Evolutionary conservation across 2,329 filamentous ascomycete genomes (phyloP).

Genomic region (Aschersonia sp.): DNA sequence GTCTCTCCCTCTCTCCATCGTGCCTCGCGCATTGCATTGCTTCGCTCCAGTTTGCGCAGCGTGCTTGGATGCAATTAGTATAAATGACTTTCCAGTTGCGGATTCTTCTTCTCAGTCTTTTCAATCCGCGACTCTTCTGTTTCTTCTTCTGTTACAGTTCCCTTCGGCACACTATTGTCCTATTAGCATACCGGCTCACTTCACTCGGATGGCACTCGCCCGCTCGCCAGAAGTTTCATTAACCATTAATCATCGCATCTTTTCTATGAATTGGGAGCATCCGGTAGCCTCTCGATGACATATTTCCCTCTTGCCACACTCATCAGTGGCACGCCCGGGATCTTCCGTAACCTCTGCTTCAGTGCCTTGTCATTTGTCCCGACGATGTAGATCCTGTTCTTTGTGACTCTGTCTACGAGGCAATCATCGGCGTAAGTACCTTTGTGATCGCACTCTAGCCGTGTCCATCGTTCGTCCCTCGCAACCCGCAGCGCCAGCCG

Average conservation of each 20-base stretch:
- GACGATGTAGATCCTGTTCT: conserved; percentile 65
- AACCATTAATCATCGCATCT: background rate
- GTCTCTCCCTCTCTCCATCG: too few relatives aligned
- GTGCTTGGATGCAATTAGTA: too few relatives aligned
- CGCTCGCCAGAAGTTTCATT: background rate
- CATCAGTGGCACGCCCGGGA: conserved; percentile 53
- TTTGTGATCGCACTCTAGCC: conserved; percentile 80
- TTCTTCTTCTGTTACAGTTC: too few relatives aligned
- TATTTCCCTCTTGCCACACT: conserved; percentile 83
- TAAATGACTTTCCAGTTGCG: too few relatives aligned
- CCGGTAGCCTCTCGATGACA: conserved; percentile 80
- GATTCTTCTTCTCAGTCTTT: too few relatives aligned
- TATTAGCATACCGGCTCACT: too few relatives aligned
- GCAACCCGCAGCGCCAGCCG: conserved; percentile 75
- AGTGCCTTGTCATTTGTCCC: conserved; percentile 67
- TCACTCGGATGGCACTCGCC: too few relatives aligned
- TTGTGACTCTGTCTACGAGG: conserved; percentile 58
- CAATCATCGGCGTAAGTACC: conserved; percentile 75
- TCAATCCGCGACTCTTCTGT: too few relatives aligned
- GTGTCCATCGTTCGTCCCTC: conserved; percentile 75
- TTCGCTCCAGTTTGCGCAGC: too few relatives aligned
- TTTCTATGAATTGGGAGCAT: conserved; percentile 48
- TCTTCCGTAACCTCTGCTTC: conserved; percentile 70
- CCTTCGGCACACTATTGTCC: too few relatives aligned
- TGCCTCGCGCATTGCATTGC: too few relatives aligned